Evolutionary conservation across 257 asterid genomes (phyloP), one percentile per base, ranked within the genome.

Genomic region (Voacanga thouarsii): DNA sequence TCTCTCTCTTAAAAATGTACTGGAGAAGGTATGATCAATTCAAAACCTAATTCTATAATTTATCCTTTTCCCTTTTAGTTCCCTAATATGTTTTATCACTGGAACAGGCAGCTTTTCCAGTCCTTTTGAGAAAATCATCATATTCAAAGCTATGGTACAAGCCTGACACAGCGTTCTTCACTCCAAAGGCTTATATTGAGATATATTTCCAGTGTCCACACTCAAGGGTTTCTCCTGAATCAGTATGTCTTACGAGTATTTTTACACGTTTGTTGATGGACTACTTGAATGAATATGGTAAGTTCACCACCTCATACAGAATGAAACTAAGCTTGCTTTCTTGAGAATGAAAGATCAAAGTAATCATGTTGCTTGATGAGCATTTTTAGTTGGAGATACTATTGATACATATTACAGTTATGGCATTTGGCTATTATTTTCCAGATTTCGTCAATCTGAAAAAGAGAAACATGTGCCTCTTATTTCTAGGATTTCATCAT

Each of bases 271-370:
- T 94, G 82, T 80, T 94, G 90, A 92, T 88, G 92, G 99, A 94
- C 84, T 94, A 90, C 91, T 85, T 94, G 80, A 94, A 94, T 84
- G 98, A 94, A 86, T 92, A 91, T 72, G 99, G 98, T 94, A 92
- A 63, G 81, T 78, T 53, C 18, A 16, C 23, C 16, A 53, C 4
- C n/a, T 15, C n/a, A 53, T 53, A 23, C 56, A 50, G 56, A 12
- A 0, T 50, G 19, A 18, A 50, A 50, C 15, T 50, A 14, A 50
- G 56, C 70, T 65, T 79, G 75, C 78, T 74, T 30, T 76, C 67
- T 73, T 70, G 21, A 66, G 67, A 41, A 45, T 76, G 79, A 24
- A 55, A 56, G 44, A 63, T 59, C 41, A 45, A 41, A 44, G 55
- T 24, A 44, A 51, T 41, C 47, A 70, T 28, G 9, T 50, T 3